These are phyloP conservation scores for Quercus lobata DNA, from an alignment of 331 rosid species.

Conservation along the genomic window DNA sequence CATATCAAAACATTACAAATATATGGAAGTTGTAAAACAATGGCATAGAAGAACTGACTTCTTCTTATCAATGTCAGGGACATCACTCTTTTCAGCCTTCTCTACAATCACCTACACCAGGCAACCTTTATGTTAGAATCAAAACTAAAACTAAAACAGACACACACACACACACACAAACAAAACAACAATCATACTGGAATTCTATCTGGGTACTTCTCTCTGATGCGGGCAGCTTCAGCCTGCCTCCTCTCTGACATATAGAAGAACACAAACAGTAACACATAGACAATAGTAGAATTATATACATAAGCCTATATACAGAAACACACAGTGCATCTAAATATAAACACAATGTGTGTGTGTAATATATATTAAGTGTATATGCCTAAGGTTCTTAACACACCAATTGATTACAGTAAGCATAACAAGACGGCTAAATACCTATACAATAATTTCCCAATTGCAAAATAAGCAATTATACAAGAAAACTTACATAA, in stretches of 20 bases:
- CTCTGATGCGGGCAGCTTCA: conserved; percentile 77
- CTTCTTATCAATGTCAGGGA: conserved; percentile 80
- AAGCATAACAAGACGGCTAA: not conserved
- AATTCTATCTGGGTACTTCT: conserved; percentile 79
- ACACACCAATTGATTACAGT: not conserved
- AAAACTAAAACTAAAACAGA: not conserved
- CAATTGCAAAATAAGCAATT: not conserved
- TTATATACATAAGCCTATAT: too few relatives aligned
- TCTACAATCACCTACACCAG: conserved; percentile 75
- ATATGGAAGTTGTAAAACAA: not conserved
- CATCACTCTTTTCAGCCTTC: conserved; percentile 79
- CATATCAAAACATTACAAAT: not conserved
- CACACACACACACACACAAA: not conserved
- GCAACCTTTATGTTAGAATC: conserved; percentile 7
- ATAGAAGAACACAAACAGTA: not conserved
- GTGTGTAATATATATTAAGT: not conserved
- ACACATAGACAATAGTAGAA: not conserved
- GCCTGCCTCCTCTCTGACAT: conserved; percentile 78
- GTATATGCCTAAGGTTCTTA: not conserved
- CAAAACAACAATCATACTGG: conserved; percentile 44
- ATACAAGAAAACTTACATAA: not conserved
- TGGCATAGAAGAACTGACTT: conserved; percentile 44
- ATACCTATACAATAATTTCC: not conserved
- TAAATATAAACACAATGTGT: too few relatives aligned
- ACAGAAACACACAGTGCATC: too few relatives aligned